phyloP scores from a whole-genome alignment of 306 rosid species.

The Cucurbita argyrosperma region DNA sequence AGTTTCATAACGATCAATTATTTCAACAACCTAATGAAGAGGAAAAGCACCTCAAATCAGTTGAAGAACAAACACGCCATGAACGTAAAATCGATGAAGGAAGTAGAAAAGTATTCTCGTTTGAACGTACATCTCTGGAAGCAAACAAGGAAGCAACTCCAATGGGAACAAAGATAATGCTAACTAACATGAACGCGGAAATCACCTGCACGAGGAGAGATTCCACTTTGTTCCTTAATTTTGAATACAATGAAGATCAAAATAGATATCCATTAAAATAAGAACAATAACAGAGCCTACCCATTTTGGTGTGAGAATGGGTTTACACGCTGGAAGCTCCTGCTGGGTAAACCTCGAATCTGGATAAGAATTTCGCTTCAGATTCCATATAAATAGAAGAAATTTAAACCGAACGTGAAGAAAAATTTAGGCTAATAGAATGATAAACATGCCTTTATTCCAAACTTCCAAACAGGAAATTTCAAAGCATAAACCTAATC shows the following conservation, averaged over 20 bases:
- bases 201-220: conserved; percentile 44
- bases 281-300: conserved; percentile 19
- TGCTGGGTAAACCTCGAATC: conserved; percentile 95
- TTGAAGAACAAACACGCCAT: conserved; percentile 7
- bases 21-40: conserved; percentile 61
- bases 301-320: conserved; percentile 89
- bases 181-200: conserved; percentile 75
- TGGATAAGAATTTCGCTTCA: conserved; percentile 9
- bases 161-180: conserved; percentile 65
- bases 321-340: conserved; percentile 98
- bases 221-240: neutral
- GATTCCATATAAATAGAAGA: neutral
- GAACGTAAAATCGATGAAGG: neutral
- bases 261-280: neutral
- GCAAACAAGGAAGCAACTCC: conserved; percentile 79
- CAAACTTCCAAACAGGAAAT: neutral
- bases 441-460: neutral
- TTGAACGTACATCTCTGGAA: conserved; percentile 54
- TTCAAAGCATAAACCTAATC: neutral
- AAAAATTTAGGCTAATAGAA: neutral
- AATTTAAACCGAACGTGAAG: neutral
- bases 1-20: conserved; percentile 59
- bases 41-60: conserved; percentile 18
- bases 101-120: conserved; percentile 2
- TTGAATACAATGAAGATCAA: neutral